These are phyloP conservation scores for Achaetomium macrosporum DNA, from an alignment of 2,329 filamentous ascomycete genomes.

Conservation along the genomic window DNA sequence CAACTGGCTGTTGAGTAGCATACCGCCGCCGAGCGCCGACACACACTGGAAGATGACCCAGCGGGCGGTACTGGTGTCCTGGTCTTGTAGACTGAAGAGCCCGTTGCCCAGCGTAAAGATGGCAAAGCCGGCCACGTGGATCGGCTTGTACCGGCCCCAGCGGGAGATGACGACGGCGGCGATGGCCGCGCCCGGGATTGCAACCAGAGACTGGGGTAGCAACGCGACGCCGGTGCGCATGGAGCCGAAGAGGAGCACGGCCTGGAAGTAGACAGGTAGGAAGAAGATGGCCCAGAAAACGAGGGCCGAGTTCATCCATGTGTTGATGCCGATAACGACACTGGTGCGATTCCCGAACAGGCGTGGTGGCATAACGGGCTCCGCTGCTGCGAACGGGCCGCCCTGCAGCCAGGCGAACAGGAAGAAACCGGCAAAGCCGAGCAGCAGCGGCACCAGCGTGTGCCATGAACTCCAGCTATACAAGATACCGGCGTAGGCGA, in stretches of 20 bases:
- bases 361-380: conserved; percentile 36
- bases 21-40: conserved; percentile 36
- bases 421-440: conserved; percentile 33
- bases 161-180: background rate
- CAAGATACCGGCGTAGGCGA: conserved; percentile 15
- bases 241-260: conserved; percentile 24
- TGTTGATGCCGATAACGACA: conserved; percentile 27
- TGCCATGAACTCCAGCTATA: conserved; percentile 14
- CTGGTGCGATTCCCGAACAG: conserved; percentile 40
- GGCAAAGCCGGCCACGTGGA: conserved; percentile 1
- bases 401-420: background rate
- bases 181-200: background rate
- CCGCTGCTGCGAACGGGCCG: background rate
- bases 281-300: conserved; percentile 33
- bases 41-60: conserved; percentile 42
- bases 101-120: conserved; percentile 1
- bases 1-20: conserved; percentile 36
- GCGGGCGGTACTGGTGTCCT: conserved; percentile 29
- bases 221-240: conserved; percentile 18
- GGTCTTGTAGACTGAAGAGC: too few relatives aligned
- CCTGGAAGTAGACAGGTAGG: conserved; percentile 40
- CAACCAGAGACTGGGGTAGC: background rate
- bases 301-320: conserved; percentile 34
- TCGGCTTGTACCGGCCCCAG: conserved; percentile 1
- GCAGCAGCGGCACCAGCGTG: conserved; percentile 31